Evolutionary conservation across 805 yeast species (phyloP), one percentile per base, ranked within the genome.

Genomic region (Metschnikowia lunata): DNA sequence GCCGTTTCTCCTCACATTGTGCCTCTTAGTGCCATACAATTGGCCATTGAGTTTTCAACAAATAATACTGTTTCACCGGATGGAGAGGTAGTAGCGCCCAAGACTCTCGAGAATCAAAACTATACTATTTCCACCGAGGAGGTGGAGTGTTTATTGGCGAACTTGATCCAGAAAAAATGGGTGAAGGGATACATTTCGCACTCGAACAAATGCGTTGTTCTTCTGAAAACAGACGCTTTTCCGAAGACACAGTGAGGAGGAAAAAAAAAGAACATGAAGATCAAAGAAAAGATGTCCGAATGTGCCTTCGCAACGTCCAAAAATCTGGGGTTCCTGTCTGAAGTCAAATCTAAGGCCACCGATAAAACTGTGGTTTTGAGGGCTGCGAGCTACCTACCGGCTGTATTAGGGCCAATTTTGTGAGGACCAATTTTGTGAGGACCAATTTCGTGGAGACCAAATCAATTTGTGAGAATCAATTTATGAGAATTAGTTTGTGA

Each of bases 171-270:
- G 40, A 64, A 66, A 40, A 83, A 83, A 8, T 66, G 61, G 45
- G 67, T 88, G 37, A 88, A 85, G 62, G 97, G 96, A 0, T 89
- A 89, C 61, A 62, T 89, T 12, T 85, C 95, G 6, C 93, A 88
- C 58, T 75, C 82, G 3, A 81, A 85, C 56, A 69, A 78, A 34
- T 84, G 86, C 40, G 68, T 87, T 14, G 96, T 89, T 8, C 63
- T 88, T 43, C 82, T 93, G 59, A 87, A 84, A 61, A 76, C 71
- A 13, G 79, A 78, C 26, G 82, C 96, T 2, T 88, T 88, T 59
- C 95, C 93, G 9, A 13, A 11, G 11, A 29, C 30, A 3, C n/a
- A 18, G 23, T 18, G 23, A 18, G 5, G 23, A 18, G 4, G 5
- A 18, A 18, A 18, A 18, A 18, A 18, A 18, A 18, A 18, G n/a